phyloP scores from a whole-genome alignment of 73 alveolate species.

The Uronychia setigera region DNA sequence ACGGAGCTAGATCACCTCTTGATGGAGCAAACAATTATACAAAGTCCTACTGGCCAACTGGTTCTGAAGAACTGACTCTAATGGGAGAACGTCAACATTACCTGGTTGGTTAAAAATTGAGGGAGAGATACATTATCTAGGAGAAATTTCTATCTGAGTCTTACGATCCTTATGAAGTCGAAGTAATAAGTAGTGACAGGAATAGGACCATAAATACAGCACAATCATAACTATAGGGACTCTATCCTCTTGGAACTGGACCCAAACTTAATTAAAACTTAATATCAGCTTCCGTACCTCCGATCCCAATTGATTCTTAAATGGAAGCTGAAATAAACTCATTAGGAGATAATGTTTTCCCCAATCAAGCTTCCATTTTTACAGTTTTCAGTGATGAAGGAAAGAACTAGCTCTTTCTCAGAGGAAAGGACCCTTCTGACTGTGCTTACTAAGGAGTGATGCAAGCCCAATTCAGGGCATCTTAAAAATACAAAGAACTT shows the following conservation, averaged over 20 bases:
- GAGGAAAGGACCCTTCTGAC: too few relatives aligned
- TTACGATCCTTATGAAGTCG: not conserved
- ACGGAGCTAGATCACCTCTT: slow-evolving; percentile 3
- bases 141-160: not conserved
- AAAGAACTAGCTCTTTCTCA: too few relatives aligned
- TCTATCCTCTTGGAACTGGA: slow-evolving; percentile 16
- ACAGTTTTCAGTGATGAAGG: too few relatives aligned
- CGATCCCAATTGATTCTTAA: too few relatives aligned
- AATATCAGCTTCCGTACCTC: too few relatives aligned
- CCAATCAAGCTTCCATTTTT: too few relatives aligned
- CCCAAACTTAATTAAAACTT: too few relatives aligned
- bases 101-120: not conserved
- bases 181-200: not conserved
- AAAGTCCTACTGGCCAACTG: not conserved
- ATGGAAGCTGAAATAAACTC: too few relatives aligned
- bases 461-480: too few relatives aligned
- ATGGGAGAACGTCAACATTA: slow-evolving; percentile 5
- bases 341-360: too few relatives aligned
- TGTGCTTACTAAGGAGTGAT: too few relatives aligned
- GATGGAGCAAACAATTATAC: not conserved
- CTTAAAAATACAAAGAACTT: too few relatives aligned
- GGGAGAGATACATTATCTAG: not conserved
- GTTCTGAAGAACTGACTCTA: not conserved
- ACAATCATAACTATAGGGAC: not conserved
- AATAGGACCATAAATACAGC: not conserved